phyloP scores from a whole-genome alignment of 208 protist species.

The Lotmaria passim region DNA sequence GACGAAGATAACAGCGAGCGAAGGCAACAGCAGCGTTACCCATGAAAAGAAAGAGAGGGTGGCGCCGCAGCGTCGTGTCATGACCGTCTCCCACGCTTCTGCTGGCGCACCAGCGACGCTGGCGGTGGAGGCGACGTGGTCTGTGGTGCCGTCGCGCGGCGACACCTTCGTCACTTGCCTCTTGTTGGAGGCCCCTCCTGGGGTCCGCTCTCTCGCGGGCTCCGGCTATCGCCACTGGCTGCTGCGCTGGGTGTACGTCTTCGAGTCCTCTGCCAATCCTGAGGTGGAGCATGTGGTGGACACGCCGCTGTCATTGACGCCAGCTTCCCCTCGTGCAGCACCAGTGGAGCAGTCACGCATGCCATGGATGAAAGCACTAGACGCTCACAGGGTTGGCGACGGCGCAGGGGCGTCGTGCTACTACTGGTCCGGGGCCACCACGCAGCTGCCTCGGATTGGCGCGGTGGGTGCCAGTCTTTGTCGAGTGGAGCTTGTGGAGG shows the following conservation, averaged over 20 bases:
- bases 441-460: slow-evolving; percentile 36
- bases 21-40: neutral
- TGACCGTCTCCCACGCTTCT: neutral
- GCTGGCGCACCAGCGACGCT: neutral
- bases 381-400: too few relatives aligned
- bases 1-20: too few relatives aligned
- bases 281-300: slow-evolving; percentile 31
- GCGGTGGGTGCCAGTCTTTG: slow-evolving; percentile 30
- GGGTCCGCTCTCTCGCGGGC: neutral
- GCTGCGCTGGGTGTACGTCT: slow-evolving; percentile 35
- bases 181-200: neutral
- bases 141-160: slow-evolving; percentile 9
- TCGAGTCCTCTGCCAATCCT: slow-evolving; percentile 22
- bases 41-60: neutral
- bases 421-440: slow-evolving; percentile 36
- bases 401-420: too few relatives aligned
- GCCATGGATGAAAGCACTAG: too few relatives aligned
- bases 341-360: neutral
- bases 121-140: slow-evolving; percentile 24
- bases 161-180: slow-evolving; percentile 32
- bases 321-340: neutral
- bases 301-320: slow-evolving; percentile 22
- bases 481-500: slow-evolving; percentile 36
- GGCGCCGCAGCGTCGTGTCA: neutral
- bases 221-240: slow-evolving; percentile 6